Conservation (phyloP, 768 basidiomycete genomes). For the Xerocomus brunneocitrinus region DNA sequence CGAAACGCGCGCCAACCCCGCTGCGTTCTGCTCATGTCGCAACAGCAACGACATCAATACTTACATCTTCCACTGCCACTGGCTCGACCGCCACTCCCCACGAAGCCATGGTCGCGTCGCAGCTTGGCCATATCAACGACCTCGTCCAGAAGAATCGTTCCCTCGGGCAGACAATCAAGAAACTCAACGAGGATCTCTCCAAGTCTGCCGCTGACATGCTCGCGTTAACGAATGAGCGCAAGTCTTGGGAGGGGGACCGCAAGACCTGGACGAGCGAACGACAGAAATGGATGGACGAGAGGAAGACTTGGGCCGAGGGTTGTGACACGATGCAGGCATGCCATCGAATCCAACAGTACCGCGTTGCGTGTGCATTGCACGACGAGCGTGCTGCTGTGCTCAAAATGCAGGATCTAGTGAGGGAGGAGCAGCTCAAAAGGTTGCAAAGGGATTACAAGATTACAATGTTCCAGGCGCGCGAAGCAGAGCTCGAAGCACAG, state of each 20-base stretch:
- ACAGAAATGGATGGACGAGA: constrained; percentile 48
- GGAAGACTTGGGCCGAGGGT: constrained; percentile 55
- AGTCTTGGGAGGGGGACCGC: constrained; percentile 24
- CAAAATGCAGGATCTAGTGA: constrained; percentile 48
- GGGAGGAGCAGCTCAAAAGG: constrained; percentile 54
- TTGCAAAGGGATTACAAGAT: constrained; percentile 65
- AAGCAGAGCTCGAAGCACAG: constrained; percentile 53
- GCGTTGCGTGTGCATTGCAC: constrained; percentile 50
- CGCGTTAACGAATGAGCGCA: constrained; percentile 39
- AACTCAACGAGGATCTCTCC: constrained; percentile 46
- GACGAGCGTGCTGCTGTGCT: constrained; percentile 47
- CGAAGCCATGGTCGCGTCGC: constrained; percentile 52
- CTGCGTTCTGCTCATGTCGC: constrained; percentile 16
- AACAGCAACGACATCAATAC: constrained; percentile 23
- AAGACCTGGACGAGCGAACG: constrained; percentile 20
- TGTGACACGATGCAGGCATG: constrained; percentile 59
- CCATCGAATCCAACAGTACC: constrained; percentile 62
- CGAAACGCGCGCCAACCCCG: constrained; percentile 20
- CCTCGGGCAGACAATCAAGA: constrained; percentile 57
- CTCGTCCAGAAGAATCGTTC: constrained; percentile 65
- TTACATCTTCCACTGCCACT: constrained; percentile 26
- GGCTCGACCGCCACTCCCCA: constrained; percentile 31
- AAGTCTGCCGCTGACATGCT: constrained; percentile 28
- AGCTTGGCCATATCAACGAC: constrained; percentile 67
- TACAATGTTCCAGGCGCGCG: constrained; percentile 60